phyloP scores from a whole-genome alignment of 208 protist genomes.

The Wallacemonas sp. region DNA sequence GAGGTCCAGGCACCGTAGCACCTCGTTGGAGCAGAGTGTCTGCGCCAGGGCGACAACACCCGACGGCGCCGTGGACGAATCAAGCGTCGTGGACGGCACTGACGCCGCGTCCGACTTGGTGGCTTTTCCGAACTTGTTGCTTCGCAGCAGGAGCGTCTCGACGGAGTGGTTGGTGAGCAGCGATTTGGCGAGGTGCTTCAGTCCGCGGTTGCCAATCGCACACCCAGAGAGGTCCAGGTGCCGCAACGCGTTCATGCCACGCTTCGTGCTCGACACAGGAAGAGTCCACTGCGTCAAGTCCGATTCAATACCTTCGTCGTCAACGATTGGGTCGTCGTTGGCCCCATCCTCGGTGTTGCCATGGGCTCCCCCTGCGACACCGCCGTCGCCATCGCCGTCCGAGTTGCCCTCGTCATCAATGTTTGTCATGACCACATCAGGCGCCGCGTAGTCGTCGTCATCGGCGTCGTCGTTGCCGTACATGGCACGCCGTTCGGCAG shows the following conservation, averaged over 20 bases:
- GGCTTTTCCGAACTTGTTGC: conserved; percentile 64
- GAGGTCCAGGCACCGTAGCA: conserved; percentile 61
- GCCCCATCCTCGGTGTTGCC: conserved; percentile 10
- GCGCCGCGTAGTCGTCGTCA: conserved; percentile 19
- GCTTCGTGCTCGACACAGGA: conserved; percentile 36
- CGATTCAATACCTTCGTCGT: conserved; percentile 23
- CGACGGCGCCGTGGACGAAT: conserved; percentile 30
- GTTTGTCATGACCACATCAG: conserved; percentile 28
- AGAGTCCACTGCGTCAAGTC: conserved; percentile 30
- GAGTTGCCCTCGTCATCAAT: conserved; percentile 16
- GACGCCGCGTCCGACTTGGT: conserved; percentile 1
- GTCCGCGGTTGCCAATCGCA: conserved; percentile 50
- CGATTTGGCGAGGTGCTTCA: conserved; percentile 45
- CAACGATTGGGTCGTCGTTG: background rate
- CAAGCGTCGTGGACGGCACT: conserved; percentile 15
- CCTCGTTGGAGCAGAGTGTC: conserved; percentile 46
- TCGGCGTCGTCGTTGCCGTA: conserved; percentile 23
- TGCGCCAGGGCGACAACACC: conserved; percentile 52
- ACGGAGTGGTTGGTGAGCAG: conserved; percentile 60
- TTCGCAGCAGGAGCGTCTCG: conserved; percentile 60
- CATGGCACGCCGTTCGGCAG: background rate
- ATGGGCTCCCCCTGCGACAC: conserved; percentile 1
- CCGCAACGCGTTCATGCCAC: conserved; percentile 55
- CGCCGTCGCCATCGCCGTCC: conserved; percentile 10
- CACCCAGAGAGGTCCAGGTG: conserved; percentile 76